These are phyloP conservation scores for Leucoagaricus sp. DNA, from an alignment of 1,284 basidiomycete genomes.

Conservation along the genomic window DNA sequence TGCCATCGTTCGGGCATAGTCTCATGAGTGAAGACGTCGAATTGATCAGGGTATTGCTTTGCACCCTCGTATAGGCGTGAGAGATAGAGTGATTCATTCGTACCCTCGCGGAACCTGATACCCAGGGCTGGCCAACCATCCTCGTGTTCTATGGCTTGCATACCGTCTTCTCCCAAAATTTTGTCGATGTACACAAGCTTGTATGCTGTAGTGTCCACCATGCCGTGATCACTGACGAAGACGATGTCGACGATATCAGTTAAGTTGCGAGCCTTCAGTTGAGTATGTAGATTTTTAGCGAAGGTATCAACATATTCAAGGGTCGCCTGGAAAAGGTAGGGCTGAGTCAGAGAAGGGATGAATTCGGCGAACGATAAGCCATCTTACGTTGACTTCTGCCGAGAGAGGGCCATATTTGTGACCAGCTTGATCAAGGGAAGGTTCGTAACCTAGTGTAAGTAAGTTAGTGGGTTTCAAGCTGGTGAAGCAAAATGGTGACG, in stretches of 20 bases:
- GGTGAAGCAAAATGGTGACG: constrained; percentile 20
- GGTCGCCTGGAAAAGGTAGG: constrained; percentile 48
- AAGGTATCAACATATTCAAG: constrained; percentile 75
- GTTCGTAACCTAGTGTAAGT: constrained; percentile 62
- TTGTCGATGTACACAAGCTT: constrained; percentile 82
- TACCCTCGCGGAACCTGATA: constrained; percentile 65
- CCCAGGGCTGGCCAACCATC: constrained; percentile 91
- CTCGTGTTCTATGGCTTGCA: constrained; percentile 62
- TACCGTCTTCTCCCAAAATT: constrained; percentile 71
- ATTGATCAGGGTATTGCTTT: constrained; percentile 56
- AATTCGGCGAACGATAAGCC: neutral
- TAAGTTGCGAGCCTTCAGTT: constrained; percentile 72
- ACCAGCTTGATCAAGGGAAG: constrained; percentile 80
- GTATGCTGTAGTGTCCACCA: constrained; percentile 83
- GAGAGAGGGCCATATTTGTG: constrained; percentile 80
- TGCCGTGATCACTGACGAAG: constrained; percentile 93
- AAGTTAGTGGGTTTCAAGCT: constrained; percentile 7
- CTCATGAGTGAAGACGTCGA: constrained; percentile 77
- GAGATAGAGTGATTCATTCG: constrained; percentile 59
- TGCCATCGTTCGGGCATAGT: constrained; percentile 84
- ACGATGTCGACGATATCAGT: constrained; percentile 85
- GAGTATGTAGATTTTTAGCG: constrained; percentile 64
- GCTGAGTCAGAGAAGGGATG: constrained; percentile 3
- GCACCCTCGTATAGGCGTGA: constrained; percentile 54
- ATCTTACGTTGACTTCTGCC: constrained; percentile 66